Conservation (phyloP, 768 basidiomycete species). For the Gautieria morchelliformis region DNA sequence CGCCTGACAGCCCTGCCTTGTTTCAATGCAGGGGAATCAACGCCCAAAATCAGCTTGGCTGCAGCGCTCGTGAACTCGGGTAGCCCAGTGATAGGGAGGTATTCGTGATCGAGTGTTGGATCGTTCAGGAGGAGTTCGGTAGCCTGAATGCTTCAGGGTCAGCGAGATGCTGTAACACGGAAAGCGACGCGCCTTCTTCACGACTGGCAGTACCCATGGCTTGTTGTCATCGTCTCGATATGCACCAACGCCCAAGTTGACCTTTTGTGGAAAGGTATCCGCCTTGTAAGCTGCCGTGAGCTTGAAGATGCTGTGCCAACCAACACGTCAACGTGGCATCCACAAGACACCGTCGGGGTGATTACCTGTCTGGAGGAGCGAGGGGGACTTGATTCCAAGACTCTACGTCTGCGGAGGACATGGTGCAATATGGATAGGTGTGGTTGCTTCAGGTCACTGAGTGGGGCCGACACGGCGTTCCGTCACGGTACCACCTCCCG, state of each 20-base stretch:
- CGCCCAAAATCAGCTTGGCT: conserved; percentile 71
- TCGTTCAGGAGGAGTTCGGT: conserved; percentile 60
- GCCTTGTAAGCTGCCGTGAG: conserved; percentile 84
- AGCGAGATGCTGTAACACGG: not conserved
- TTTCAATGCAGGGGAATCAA: conserved; percentile 57
- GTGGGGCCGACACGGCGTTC: not conserved
- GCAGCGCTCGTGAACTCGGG: conserved; percentile 75
- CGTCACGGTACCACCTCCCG: conserved; percentile 2
- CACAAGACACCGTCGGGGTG: conserved; percentile 6
- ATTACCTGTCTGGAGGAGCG: conserved; percentile 76
- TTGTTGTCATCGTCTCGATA: conserved; percentile 83
- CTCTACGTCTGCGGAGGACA: conserved; percentile 27
- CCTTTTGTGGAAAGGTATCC: conserved; percentile 64
- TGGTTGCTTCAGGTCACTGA: not conserved
- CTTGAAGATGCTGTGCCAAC: conserved; percentile 68
- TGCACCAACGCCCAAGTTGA: conserved; percentile 90
- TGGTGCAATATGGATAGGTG: not conserved
- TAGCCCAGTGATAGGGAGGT: conserved; percentile 84
- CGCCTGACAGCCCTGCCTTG: conserved; percentile 57
- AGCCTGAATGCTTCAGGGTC: conserved; percentile 40
- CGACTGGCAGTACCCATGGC: conserved; percentile 88
- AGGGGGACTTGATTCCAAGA: conserved; percentile 68
- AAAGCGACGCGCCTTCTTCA: conserved; percentile 57
- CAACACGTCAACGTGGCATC: not conserved
- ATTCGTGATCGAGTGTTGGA: conserved; percentile 78